Percentiles rank a stretch among this genome's conserved stretches.
Conservation (phyloP, 2,329 filamentous ascomycete genomes). For the Talaromyces islandicus region DNA sequence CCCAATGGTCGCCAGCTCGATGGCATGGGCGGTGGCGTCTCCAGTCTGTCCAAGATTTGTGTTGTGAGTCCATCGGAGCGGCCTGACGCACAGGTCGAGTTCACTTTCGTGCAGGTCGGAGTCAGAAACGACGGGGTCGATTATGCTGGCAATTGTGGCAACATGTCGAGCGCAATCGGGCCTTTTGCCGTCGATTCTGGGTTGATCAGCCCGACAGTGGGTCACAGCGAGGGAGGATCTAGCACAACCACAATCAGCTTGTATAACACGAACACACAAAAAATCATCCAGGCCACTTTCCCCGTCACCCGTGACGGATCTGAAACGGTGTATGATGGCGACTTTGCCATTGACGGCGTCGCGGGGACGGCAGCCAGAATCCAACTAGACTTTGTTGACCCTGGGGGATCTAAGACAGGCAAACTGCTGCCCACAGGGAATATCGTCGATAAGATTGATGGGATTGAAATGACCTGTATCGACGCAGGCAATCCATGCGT, state of each 20-base stretch:
- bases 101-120: constrained; percentile 66
- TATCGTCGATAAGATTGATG: constrained; percentile 46
- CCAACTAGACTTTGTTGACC: constrained; percentile 56
- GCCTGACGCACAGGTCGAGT: constrained; percentile 56
- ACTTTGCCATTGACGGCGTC: constrained; percentile 60
- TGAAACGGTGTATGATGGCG: constrained; percentile 46
- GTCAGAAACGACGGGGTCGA: constrained; percentile 58
- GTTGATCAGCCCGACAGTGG: constrained; percentile 29
- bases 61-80: constrained; percentile 51
- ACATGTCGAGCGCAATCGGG: constrained; percentile 63
- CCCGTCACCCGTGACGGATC: constrained; percentile 37
- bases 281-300: constrained; percentile 57
- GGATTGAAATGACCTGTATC: constrained; percentile 50
- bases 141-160: constrained; percentile 67
- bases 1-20: constrained; percentile 64
- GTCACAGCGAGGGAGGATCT: constrained; percentile 17
- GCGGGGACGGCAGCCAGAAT: constrained; percentile 53
- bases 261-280: constrained; percentile 66
- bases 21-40: constrained; percentile 64
- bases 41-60: constrained; percentile 65
- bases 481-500: constrained; percentile 61
- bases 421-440: constrained; percentile 56
- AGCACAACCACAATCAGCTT: constrained; percentile 49
- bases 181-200: constrained; percentile 57
- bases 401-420: constrained; percentile 59